These are phyloP conservation scores for Cryptosporidium parvum DNA, from an alignment of 169 alveolate genomes.

Conservation along the genomic window DNA sequence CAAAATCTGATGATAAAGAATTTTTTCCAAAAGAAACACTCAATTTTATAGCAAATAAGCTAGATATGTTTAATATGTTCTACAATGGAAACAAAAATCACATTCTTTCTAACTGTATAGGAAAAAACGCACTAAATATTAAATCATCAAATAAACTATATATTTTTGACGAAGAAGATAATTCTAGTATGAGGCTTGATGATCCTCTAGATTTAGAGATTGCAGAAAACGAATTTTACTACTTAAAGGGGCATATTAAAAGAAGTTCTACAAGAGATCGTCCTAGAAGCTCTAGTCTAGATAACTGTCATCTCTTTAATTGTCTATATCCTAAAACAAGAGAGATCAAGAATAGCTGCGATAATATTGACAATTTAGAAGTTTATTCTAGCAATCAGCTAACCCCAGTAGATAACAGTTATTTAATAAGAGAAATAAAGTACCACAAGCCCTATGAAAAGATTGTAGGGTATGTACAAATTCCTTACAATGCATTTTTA, in stretches of 20 bases:
- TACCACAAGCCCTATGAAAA: conserved; percentile 31
- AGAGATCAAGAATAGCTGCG: not conserved
- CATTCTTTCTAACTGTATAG: conserved; percentile 1
- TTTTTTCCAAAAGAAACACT: not conserved
- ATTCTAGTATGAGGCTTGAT: not conserved
- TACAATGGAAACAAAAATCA: not conserved
- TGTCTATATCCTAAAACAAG: not conserved
- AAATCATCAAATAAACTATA: not conserved
- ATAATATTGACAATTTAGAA: not conserved
- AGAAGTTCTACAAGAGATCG: conserved; percentile 27
- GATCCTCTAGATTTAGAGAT: conserved; percentile 42
- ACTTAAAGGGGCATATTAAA: conserved; percentile 7
- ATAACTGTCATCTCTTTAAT: not conserved
- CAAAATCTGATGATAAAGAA: no score
- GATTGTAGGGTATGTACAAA: conserved; percentile 52
- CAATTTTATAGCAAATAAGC: no score
- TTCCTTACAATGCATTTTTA: conserved; percentile 29
- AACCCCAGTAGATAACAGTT: not conserved
- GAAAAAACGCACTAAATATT: not conserved
- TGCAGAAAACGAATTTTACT: conserved; percentile 69
- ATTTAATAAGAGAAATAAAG: conserved; percentile 24
- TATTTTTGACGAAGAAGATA: conserved; percentile 63
- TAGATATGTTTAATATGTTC: not conserved
- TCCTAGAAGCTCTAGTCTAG: not conserved
- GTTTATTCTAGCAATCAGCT: not conserved